Percentiles rank a stretch among this genome's conserved stretches.
phyloP scores from a whole-genome alignment of 2,329 filamentous ascomycete genomes.

The Ophiosphaerella narmari region DNA sequence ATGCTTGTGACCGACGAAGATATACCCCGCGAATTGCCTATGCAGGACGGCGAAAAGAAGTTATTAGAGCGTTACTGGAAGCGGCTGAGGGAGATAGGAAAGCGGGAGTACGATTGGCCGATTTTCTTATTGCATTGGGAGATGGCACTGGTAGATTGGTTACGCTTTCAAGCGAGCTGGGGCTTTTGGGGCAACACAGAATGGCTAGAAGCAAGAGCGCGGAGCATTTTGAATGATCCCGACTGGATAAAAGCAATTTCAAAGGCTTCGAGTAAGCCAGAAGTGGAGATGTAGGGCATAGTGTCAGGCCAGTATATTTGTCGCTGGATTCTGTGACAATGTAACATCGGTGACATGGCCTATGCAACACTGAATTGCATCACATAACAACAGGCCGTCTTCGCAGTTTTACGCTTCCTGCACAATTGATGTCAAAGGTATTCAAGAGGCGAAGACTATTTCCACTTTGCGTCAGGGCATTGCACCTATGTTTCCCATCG shows the following conservation, averaged over 20 bases:
- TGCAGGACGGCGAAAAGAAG: constrained; percentile 56
- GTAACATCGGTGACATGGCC: too few species aligned
- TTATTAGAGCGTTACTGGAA: constrained; percentile 59
- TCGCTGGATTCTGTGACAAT: too few species aligned
- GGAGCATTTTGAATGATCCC: constrained; percentile 30
- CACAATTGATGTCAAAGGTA: too few species aligned
- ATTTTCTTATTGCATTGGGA: constrained; percentile 66
- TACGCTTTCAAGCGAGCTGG: constrained; percentile 51
- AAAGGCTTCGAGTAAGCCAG: too few species aligned
- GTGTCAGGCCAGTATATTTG: too few species aligned
- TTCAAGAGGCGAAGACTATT: too few species aligned
- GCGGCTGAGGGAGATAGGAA: constrained; percentile 39
- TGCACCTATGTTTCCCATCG: background rate
- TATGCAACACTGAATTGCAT: too few species aligned
- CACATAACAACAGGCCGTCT: too few species aligned
- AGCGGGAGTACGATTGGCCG: constrained; percentile 58
- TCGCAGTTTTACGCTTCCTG: too few species aligned
- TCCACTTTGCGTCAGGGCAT: background rate
- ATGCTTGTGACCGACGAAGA: constrained; percentile 52
- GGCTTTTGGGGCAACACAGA: constrained; percentile 45
- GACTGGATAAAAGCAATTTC: constrained; percentile 22
- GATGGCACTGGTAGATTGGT: constrained; percentile 69
- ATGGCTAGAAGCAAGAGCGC: constrained; percentile 41
- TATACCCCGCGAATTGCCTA: constrained; percentile 49
- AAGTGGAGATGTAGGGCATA: too few species aligned